Conservation (phyloP, 2,329 filamentous ascomycete genomes). For the Cytospora mali region DNA sequence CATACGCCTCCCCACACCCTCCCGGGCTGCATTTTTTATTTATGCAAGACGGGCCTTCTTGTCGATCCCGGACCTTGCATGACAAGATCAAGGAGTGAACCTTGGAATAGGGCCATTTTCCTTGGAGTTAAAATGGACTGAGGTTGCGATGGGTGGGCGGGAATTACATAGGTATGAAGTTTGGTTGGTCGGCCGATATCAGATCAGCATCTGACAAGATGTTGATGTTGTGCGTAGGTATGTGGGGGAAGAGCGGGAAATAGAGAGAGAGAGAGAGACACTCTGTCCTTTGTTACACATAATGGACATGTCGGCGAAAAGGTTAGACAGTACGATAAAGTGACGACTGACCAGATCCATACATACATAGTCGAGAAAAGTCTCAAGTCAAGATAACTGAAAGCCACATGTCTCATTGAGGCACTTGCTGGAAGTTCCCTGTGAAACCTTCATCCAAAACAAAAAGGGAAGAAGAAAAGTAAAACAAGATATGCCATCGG, state of each 20-base stretch:
- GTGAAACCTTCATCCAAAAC: too few relatives aligned
- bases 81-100: constrained; percentile 18
- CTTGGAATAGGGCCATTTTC: not conserved
- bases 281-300: not conserved
- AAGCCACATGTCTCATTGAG: not conserved
- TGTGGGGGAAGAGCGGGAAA: not conserved
- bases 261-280: not conserved
- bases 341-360: not conserved
- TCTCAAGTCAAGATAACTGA: not conserved
- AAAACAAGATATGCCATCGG: not conserved
- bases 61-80: constrained; percentile 21
- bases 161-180: not conserved
- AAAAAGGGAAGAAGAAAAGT: too few relatives aligned
- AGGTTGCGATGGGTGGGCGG: not conserved
- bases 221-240: not conserved
- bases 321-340: not conserved
- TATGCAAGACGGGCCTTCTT: constrained; percentile 16
- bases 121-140: not conserved
- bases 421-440: not conserved
- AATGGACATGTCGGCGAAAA: not conserved
- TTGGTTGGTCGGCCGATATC: not conserved
- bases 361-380: too few relatives aligned
- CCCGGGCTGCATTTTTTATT: constrained; percentile 10
- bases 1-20: not conserved
- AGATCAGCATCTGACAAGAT: not conserved